A percentile compares a stretch with the other conserved stretches of the same genome.
Conservation (phyloP, 345 rosid genomes). For the Brassica nigra region DNA sequence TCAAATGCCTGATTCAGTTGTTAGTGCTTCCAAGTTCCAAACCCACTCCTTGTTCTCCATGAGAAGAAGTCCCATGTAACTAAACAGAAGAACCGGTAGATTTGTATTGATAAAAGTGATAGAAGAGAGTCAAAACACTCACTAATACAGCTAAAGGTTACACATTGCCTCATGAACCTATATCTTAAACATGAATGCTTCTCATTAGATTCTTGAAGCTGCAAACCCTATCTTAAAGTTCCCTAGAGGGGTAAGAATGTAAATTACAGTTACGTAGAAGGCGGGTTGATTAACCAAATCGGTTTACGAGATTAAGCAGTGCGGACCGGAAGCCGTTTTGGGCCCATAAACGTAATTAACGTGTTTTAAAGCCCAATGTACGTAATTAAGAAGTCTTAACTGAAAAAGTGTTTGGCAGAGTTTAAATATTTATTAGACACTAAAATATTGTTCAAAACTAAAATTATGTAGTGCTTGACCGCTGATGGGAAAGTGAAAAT, state of each 20-base stretch:
- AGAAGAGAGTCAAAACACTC: not conserved
- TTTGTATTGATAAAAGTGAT: too few species aligned
- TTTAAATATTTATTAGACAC: not conserved
- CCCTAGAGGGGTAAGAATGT: too few species aligned
- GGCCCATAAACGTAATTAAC: not conserved
- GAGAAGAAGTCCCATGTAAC: too few species aligned
- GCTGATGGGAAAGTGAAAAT: slow-evolving; percentile 11
- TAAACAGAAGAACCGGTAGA: too few species aligned
- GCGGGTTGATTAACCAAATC: not conserved
- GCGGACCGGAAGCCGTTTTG: not conserved
- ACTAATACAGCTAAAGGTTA: not conserved
- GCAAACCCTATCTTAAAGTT: too few species aligned
- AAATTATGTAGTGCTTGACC: slow-evolving; percentile 5
- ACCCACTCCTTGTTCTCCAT: too few species aligned
- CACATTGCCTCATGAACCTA: not conserved
- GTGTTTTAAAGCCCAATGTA: not conserved
- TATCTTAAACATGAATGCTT: not conserved
- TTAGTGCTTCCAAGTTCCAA: too few species aligned
- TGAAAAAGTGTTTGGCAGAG: not conserved
- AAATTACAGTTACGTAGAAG: not conserved
- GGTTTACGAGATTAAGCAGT: not conserved
- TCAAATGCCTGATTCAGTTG: too few species aligned
- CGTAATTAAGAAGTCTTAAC: not conserved
- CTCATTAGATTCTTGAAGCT: too few species aligned
- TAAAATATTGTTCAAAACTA: not conserved